Conservation (phyloP, 2,329 filamentous ascomycete genomes). For the Phyllosticta paracitricarpa region DNA sequence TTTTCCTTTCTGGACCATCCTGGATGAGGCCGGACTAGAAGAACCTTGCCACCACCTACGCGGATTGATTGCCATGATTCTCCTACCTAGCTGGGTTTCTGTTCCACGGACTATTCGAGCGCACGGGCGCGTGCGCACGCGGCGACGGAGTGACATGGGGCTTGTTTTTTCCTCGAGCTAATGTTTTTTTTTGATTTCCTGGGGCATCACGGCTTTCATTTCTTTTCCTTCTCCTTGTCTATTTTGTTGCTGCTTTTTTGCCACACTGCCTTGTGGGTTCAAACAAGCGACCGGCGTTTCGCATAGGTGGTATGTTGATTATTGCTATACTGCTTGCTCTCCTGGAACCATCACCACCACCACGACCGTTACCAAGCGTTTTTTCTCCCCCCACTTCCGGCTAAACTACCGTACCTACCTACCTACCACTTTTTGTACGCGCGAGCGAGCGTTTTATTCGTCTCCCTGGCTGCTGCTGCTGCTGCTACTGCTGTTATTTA, state of each 20-base stretch:
- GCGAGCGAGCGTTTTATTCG: no score
- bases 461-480: no score
- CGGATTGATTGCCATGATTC: conserved; percentile 8
- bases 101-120: conserved; percentile 5
- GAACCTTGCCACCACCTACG: neutral
- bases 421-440: no score
- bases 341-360: no score
- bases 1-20: neutral
- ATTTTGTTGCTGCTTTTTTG: neutral
- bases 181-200: conserved; percentile 9
- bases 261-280: conserved; percentile 2
- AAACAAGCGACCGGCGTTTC: conserved; percentile 9
- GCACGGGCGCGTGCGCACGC: conserved; percentile 6
- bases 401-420: no score
- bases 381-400: no score
- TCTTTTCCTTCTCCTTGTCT: neutral
- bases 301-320: neutral
- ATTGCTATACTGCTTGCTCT: no score
- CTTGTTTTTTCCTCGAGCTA: conserved; percentile 5
- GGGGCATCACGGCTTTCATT: conserved; percentile 4
- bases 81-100: neutral
- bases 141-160: conserved; percentile 3
- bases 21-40: conserved; percentile 8
- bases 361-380: no score
- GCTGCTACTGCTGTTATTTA: no score